Base-by-base conservation (phyloP, 345 rosid genomes). In the Moricandia moricandioides region DNA sequence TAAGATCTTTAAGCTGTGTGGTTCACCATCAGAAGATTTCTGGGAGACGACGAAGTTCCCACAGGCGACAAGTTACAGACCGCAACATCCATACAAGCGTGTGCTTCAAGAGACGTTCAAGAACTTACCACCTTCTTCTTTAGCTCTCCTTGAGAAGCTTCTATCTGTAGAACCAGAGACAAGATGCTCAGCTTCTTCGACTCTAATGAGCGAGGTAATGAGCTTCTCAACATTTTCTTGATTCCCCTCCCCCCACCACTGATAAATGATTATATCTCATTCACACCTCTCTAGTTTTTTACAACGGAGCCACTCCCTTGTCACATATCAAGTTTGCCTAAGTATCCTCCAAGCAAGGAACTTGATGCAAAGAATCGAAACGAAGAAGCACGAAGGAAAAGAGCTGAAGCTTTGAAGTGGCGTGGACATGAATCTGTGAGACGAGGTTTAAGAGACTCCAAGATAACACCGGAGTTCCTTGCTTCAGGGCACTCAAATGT, bases 1-100 rank as follows among this genome's bases (percentile, higher is more conserved):
- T 68, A 96, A 92, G 84, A 92, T 92, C 33, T 89, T 91, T 73
- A 96, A 96, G 87, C 91, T 96, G 27, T 96, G 98, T 5, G 97
- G 99, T 69, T 91, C 98, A 2, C 90, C 97, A 10, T 78, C 88
- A 0, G 98, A 88, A 52, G 91, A 82, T 8, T 96, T 85, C 76
- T 96, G 99, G 99, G 74, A 61, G 74, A 91, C 82, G 16, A 83
- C 85, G 59, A 88, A 85, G 74, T 74, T 86, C 34, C 90, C 92
- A 6, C 89, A 75, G n/a, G 87, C 88, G 6, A 92, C 93, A 65
- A 90, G 89, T 64, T 90, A 87, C 85, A 90, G 82, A 83, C 89
- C 96, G 18, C 96, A 88, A 65, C 87, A 80, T 30, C 83, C 82
- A 64, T 90, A 92, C 72, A 84, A 72, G 78, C 86, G 96, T 27